phyloP scores from a whole-genome alignment of 805 yeast species.

The Wickerhamiella spandovensis region DNA sequence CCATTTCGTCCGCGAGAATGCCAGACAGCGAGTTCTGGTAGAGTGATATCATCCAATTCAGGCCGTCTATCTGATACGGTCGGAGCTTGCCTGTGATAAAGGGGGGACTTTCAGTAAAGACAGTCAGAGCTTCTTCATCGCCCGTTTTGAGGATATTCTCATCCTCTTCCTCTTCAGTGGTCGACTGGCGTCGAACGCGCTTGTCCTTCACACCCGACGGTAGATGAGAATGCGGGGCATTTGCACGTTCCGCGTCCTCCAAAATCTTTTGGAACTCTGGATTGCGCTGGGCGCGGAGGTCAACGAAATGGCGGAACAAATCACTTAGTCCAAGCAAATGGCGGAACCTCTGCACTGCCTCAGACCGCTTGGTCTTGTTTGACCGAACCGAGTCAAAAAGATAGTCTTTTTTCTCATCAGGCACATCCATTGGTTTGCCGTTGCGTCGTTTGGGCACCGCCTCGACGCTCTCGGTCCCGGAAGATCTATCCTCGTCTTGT shows the following conservation, averaged over 20 bases:
- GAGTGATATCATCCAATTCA: slow-evolving; percentile 83
- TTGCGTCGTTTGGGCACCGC: not conserved
- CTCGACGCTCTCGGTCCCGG: no score
- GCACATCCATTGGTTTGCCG: not conserved
- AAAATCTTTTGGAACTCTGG: slow-evolving; percentile 35
- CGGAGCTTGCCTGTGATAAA: slow-evolving; percentile 63
- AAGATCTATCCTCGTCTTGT: not conserved
- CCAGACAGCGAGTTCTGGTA: slow-evolving; percentile 82
- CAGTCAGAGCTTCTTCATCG: slow-evolving; percentile 35
- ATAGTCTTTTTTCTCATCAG: not conserved
- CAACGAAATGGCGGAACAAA: slow-evolving; percentile 74
- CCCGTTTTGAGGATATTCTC: slow-evolving; percentile 17
- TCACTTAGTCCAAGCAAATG: slow-evolving; percentile 71
- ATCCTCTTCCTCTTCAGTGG: slow-evolving; percentile 56
- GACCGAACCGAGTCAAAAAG: not conserved
- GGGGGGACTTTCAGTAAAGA: slow-evolving; percentile 70
- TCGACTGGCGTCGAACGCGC: slow-evolving; percentile 44
- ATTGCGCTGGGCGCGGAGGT: slow-evolving; percentile 64
- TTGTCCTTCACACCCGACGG: slow-evolving; percentile 1
- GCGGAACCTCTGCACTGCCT: slow-evolving; percentile 63
- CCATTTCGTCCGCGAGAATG: slow-evolving; percentile 96
- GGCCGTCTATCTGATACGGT: slow-evolving; percentile 87
- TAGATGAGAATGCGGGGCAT: slow-evolving; percentile 1
- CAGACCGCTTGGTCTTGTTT: slow-evolving; percentile 22
- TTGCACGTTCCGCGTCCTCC: slow-evolving; percentile 21